Percentiles rank a stretch among this genome's conserved stretches.
Conservation (phyloP, 108 stramenopile species). For the Skeletonema potamos region DNA sequence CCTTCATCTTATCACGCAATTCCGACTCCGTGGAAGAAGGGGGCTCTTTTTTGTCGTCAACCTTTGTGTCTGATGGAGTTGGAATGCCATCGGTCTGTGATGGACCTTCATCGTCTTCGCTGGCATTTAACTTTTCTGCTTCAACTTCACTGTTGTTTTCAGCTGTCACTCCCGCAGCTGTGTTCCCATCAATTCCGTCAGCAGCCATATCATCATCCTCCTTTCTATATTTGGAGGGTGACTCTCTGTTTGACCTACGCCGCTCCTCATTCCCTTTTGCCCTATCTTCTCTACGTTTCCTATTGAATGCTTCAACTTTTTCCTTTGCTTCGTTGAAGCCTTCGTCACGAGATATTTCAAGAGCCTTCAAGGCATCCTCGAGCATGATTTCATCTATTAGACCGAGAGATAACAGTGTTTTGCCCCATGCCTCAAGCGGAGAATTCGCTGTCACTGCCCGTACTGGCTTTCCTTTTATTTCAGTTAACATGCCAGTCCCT, state of each 20-base stretch:
- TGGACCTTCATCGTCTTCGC: not conserved
- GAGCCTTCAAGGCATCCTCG: slow-evolving; percentile 50
- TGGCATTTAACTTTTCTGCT: slow-evolving; percentile 16
- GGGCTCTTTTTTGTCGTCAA: slow-evolving; percentile 37
- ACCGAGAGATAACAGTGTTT: slow-evolving; percentile 63
- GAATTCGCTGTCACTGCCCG: slow-evolving; percentile 55
- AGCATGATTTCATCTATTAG: slow-evolving; percentile 79
- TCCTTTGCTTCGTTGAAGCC: slow-evolving; percentile 45
- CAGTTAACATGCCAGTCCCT: slow-evolving; percentile 49
- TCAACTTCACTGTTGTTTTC: slow-evolving; percentile 7
- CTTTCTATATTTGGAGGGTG: not conserved
- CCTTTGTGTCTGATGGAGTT: not conserved
- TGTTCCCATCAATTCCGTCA: slow-evolving; percentile 1
- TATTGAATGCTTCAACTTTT: slow-evolving; percentile 35
- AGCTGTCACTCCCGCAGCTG: not conserved
- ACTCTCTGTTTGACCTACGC: slow-evolving; percentile 6
- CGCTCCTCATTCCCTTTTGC: slow-evolving; percentile 18
- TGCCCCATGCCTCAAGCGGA: slow-evolving; percentile 84
- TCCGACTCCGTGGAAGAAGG: slow-evolving; percentile 51
- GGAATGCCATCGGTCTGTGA: not conserved
- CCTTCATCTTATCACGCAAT: slow-evolving; percentile 47
- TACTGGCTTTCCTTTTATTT: slow-evolving; percentile 70
- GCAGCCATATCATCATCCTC: not conserved
- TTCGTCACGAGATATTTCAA: slow-evolving; percentile 42
- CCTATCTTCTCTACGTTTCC: slow-evolving; percentile 38